These are phyloP conservation scores for Russula sp. DNA, from an alignment of 768 basidiomycete species.

Conservation along the genomic window DNA sequence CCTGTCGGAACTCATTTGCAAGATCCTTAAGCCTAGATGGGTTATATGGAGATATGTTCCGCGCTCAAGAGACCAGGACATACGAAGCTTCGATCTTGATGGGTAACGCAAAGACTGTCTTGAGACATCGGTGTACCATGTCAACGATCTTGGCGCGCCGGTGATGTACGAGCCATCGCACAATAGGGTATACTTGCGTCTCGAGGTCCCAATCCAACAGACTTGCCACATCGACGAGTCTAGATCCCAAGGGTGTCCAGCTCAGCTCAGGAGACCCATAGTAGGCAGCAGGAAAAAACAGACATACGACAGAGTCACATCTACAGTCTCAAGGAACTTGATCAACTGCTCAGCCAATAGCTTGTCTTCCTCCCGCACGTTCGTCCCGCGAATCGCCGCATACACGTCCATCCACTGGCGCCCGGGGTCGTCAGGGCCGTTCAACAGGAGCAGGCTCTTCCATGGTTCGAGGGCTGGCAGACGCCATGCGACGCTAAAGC, in stretches of 20 bases:
- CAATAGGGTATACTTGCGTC: constrained; percentile 80
- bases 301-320: constrained; percentile 70
- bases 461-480: constrained; percentile 76
- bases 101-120: constrained; percentile 75
- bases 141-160: constrained; percentile 87
- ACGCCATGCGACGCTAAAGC: constrained; percentile 65
- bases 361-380: constrained; percentile 57
- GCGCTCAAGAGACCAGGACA: constrained; percentile 27
- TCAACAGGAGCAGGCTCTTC: constrained; percentile 82
- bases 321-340: constrained; percentile 66
- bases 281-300: not conserved
- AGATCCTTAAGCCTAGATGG: constrained; percentile 45
- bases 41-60: constrained; percentile 13
- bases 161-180: constrained; percentile 87
- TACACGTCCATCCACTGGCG: constrained; percentile 47
- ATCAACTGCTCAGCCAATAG: constrained; percentile 63
- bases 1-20: constrained; percentile 49
- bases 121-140: constrained; percentile 66
- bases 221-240: constrained; percentile 72
- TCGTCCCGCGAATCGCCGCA: constrained; percentile 50
- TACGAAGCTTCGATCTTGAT: constrained; percentile 55
- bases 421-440: constrained; percentile 39
- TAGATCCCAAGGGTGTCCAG: not conserved
- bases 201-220: constrained; percentile 79
- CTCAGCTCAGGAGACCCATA: not conserved